Evolutionary conservation across 805 yeast genomes (phyloP).

Genomic region (Hanseniaspora singularis): DNA sequence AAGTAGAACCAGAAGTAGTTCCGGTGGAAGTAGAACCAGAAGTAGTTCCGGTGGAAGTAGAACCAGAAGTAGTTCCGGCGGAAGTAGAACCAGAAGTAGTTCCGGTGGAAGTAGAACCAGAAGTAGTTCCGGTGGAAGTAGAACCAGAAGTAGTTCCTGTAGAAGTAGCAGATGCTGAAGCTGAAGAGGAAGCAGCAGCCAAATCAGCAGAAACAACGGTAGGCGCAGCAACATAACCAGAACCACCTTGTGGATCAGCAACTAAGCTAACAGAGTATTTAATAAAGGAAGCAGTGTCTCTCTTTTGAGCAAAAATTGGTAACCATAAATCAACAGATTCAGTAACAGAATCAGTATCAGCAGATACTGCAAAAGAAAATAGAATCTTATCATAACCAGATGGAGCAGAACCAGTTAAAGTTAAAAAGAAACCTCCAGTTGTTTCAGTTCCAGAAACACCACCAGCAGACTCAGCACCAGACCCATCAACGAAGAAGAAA

Average conservation of each 20-base stretch:
- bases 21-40: too few species aligned
- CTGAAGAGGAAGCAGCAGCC: neutral
- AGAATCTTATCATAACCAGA: neutral
- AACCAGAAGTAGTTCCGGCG: too few species aligned
- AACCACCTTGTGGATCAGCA: slow-evolving; percentile 13
- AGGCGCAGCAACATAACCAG: slow-evolving; percentile 3
- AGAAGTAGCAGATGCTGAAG: neutral
- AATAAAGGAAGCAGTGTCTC: slow-evolving; percentile 5
- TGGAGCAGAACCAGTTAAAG: slow-evolving; percentile 1
- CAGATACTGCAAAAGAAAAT: neutral
- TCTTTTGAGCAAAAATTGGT: neutral
- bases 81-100: too few species aligned
- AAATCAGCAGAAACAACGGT: too few species aligned
- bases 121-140: neutral
- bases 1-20: too few species aligned
- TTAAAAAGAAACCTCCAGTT: slow-evolving; percentile 9
- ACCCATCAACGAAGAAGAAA: neutral
- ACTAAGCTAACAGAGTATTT: slow-evolving; percentile 2
- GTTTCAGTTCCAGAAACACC: slow-evolving; percentile 4
- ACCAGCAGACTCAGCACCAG: neutral
- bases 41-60: too few species aligned
- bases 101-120: neutral
- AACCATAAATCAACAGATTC: slow-evolving; percentile 9
- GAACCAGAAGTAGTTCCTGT: neutral
- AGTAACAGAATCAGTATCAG: neutral